Evolutionary conservation across 192 early-diverging fungal species (phyloP), one percentile per base, ranked within the genome.

Genomic region (Fimicolochytrium jonesii): DNA sequence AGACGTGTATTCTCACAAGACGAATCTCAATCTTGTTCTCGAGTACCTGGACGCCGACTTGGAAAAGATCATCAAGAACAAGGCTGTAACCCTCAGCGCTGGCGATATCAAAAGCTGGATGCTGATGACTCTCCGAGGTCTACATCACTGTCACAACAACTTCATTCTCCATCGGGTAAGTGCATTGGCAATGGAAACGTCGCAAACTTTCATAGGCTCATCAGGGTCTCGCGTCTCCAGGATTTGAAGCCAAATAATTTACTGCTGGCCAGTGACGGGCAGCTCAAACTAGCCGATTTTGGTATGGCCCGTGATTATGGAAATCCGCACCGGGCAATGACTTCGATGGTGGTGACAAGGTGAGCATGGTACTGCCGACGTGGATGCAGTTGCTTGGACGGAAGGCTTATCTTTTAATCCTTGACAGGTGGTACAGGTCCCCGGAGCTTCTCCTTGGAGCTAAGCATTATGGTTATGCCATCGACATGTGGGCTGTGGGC

Each of bases 201-300:
- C n/a, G n/a, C n/a, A n/a, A n/a, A n/a, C n/a, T n/a, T n/a, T n/a
- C n/a, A n/a, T n/a, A n/a, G n/a, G n/a, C n/a, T n/a, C 36, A 17
- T 32, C 10, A n/a, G n/a, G n/a, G n/a, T n/a, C n/a, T n/a, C n/a
- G n/a, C n/a, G n/a, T n/a, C n/a, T n/a, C n/a, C n/a, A n/a, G 10
- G 83, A 82, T 73, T 53, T 82, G 69, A 82, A 82, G 64, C 80
- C 80, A 23, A 78, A 82, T 47, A 82, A 82, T 66, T 56, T 87
- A 85, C 67, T 82, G 30, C 56, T 82, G 15, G 75, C 72, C 0
- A 77, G 76, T 2, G 87, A 94, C 67, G 97, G 97, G 5, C 86
- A 91, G 62, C 73, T 99, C 28, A 99, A 99, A 66, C 75, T 99
- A 73, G 97, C 92, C 0, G 97, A 99, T 90, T 99, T 99, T 72